Percentiles rank a stretch among this genome's conserved stretches.
Evolutionary conservation across 2,329 filamentous ascomycete species (phyloP).

Genomic region (Alternaria gansuensis): DNA sequence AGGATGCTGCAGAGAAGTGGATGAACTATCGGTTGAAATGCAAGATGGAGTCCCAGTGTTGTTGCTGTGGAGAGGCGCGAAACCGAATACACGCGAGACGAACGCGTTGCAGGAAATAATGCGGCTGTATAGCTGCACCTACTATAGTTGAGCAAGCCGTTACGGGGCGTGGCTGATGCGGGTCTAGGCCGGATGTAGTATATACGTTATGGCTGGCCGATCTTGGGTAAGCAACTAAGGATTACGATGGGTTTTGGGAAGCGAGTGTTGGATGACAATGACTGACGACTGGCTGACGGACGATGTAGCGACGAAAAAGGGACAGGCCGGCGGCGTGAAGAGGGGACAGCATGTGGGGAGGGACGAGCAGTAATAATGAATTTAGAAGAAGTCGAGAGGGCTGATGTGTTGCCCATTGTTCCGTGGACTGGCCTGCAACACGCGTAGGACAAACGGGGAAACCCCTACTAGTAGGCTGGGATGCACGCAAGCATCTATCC

Average conservation of each 20-base stretch:
- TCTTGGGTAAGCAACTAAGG: slow-evolving; percentile 12
- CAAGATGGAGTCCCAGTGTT: slow-evolving; percentile 34
- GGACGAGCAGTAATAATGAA: slow-evolving; percentile 45
- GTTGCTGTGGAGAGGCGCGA: slow-evolving; percentile 43
- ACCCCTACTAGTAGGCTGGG: slow-evolving; percentile 38
- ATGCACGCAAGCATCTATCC: slow-evolving; percentile 44
- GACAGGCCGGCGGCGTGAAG: slow-evolving; percentile 32
- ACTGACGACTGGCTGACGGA: slow-evolving; percentile 33
- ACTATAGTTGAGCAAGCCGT: slow-evolving; percentile 31
- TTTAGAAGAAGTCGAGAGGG: slow-evolving; percentile 42
- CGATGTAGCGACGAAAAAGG: slow-evolving; percentile 36
- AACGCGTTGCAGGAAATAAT: slow-evolving; percentile 46
- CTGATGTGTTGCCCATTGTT: slow-evolving; percentile 46
- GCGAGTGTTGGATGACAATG: slow-evolving; percentile 23
- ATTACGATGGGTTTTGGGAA: slow-evolving; percentile 30
- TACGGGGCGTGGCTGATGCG: slow-evolving; percentile 43
- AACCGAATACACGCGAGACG: slow-evolving; percentile 33
- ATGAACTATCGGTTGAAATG: slow-evolving; percentile 32
- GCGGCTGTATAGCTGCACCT: slow-evolving; percentile 27
- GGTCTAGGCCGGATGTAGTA: slow-evolving; percentile 33
- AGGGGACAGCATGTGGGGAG: slow-evolving; percentile 42
- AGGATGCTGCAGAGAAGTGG: slow-evolving; percentile 16
- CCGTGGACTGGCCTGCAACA: slow-evolving; percentile 45
- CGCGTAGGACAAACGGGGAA: slow-evolving; percentile 45
- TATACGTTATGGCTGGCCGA: slow-evolving; percentile 29